These are phyloP conservation scores for Drechslera avenae DNA, from an alignment of 2,329 filamentous ascomycete species.

Conservation along the genomic window DNA sequence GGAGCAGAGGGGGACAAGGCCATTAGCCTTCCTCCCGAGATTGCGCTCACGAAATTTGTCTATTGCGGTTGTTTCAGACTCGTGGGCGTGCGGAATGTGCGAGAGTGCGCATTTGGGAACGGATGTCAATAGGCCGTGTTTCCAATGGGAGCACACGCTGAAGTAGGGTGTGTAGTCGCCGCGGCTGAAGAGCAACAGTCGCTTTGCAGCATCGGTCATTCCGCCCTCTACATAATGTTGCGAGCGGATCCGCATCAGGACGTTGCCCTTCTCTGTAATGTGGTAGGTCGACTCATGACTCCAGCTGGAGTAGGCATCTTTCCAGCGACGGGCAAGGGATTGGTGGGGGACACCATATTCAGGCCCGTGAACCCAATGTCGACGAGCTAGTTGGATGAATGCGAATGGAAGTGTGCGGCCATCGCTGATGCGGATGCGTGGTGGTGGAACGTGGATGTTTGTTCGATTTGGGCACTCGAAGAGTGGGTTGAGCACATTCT, in stretches of 20 bases:
- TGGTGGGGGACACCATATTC: slow-evolving; percentile 43
- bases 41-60: slow-evolving; percentile 45
- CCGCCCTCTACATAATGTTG: slow-evolving; percentile 57
- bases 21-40: slow-evolving; percentile 42
- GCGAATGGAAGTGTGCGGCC: slow-evolving; percentile 62
- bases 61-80: slow-evolving; percentile 47
- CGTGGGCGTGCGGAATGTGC: slow-evolving; percentile 58
- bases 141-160: slow-evolving; percentile 67
- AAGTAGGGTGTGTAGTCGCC: slow-evolving; percentile 68
- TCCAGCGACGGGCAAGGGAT: slow-evolving; percentile 60
- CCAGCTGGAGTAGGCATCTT: slow-evolving; percentile 58
- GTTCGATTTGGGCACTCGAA: slow-evolving; percentile 61
- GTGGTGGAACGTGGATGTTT: slow-evolving; percentile 58
- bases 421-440: slow-evolving; percentile 56
- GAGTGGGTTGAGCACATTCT: slow-evolving; percentile 61
- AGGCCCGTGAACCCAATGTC: slow-evolving; percentile 55
- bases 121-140: slow-evolving; percentile 64
- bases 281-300: slow-evolving; percentile 59
- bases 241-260: slow-evolving; percentile 64
- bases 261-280: slow-evolving; percentile 58
- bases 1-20: slow-evolving; percentile 59
- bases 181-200: slow-evolving; percentile 63
- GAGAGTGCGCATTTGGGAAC: slow-evolving; percentile 65
- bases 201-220: slow-evolving; percentile 58
- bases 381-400: slow-evolving; percentile 63